A percentile compares a stretch with the other conserved stretches of the same genome.
These are phyloP conservation scores for Bauhinia variegata DNA, from an alignment of 306 rosid species.

Conservation along the genomic window DNA sequence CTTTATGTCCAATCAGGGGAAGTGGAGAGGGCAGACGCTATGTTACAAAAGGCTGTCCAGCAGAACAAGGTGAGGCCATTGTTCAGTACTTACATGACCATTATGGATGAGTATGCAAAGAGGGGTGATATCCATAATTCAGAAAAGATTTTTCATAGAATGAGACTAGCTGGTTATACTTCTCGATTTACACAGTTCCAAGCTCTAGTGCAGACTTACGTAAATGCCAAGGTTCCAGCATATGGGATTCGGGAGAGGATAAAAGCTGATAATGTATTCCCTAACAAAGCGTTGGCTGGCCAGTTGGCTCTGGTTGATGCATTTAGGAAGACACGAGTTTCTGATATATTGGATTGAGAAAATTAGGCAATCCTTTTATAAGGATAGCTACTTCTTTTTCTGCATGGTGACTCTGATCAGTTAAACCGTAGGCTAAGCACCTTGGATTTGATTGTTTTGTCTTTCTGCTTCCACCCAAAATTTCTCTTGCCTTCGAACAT, in stretches of 20 bases:
- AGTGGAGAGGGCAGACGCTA: slow-evolving; percentile 79
- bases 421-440: slow-evolving; percentile 22
- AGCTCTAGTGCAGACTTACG: slow-evolving; percentile 63
- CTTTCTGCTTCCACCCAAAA: not conserved
- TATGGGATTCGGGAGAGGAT: slow-evolving; percentile 87
- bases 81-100: slow-evolving; percentile 47
- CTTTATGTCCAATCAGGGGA: slow-evolving; percentile 74
- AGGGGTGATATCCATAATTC: slow-evolving; percentile 81
- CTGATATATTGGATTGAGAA: slow-evolving; percentile 77
- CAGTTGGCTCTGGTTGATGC: slow-evolving; percentile 60
- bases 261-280: slow-evolving; percentile 63
- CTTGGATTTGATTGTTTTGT: slow-evolving; percentile 28
- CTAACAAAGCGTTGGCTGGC: slow-evolving; percentile 46
- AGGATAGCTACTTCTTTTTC: slow-evolving; percentile 20
- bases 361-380: slow-evolving; percentile 8
- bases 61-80: slow-evolving; percentile 57
- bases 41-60: slow-evolving; percentile 64
- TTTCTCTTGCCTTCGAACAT: not conserved
- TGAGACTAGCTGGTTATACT: slow-evolving; percentile 64
- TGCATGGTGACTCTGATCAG: slow-evolving; percentile 21
- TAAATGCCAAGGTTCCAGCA: slow-evolving; percentile 71
- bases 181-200: slow-evolving; percentile 52
- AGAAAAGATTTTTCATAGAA: slow-evolving; percentile 66
- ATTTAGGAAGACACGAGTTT: slow-evolving; percentile 63
- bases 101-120: slow-evolving; percentile 68